A percentile compares a stretch with the other conserved stretches of the same genome.
Evolutionary conservation across 768 basidiomycete species (phyloP).

Genomic region (Mycena rebaudengoi): DNA sequence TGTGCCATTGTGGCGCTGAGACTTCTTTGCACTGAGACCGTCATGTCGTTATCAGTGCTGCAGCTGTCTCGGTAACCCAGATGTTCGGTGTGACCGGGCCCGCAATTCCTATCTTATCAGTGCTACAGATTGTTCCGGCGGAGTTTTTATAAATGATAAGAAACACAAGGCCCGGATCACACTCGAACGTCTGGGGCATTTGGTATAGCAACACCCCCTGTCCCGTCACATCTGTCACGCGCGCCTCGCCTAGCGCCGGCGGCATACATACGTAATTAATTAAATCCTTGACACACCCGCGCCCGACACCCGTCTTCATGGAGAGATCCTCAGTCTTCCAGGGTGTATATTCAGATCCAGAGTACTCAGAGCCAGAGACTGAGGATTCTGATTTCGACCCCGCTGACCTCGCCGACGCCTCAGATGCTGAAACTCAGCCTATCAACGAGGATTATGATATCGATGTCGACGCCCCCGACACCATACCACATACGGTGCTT

Average conservation of each 20-base stretch:
- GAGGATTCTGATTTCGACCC: not conserved
- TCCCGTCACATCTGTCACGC: not conserved
- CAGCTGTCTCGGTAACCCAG: not conserved
- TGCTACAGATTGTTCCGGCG: not conserved
- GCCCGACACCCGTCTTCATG: not conserved
- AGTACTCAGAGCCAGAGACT: not conserved
- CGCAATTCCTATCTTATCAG: too few relatives aligned
- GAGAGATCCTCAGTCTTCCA: not conserved
- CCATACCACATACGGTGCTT: too few relatives aligned
- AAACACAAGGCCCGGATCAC: not conserved
- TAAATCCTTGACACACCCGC: too few relatives aligned
- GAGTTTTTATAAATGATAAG: too few relatives aligned
- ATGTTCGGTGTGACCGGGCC: not conserved
- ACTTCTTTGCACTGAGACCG: too few relatives aligned
- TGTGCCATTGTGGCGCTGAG: too few relatives aligned
- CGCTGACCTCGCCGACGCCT: not conserved
- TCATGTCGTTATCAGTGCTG: too few relatives aligned
- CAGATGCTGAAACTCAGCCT: not conserved
- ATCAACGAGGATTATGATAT: too few relatives aligned
- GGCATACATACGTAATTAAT: not conserved
- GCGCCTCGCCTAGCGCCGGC: not conserved
- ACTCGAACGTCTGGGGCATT: not conserved
- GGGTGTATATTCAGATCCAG: not conserved
- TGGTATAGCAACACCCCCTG: too few relatives aligned
- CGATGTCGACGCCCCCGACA: too few relatives aligned